phyloP scores from a whole-genome alignment of 768 basidiomycete genomes.

The Russula sp. region DNA sequence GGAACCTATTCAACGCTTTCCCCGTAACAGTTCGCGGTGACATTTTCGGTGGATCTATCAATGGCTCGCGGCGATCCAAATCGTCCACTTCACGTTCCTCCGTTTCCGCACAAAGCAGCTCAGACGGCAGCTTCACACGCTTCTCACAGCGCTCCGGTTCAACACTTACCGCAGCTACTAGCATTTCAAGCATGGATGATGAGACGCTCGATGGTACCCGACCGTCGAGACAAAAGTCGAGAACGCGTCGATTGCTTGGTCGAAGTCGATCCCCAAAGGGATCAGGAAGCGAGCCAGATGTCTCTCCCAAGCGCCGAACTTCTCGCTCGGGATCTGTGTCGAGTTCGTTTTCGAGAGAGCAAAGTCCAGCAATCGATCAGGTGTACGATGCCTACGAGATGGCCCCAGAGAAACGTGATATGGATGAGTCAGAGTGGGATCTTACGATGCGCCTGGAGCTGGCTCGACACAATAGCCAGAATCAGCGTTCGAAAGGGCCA shows the following conservation, averaged over 20 bases:
- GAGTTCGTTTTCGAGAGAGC: slow-evolving; percentile 39
- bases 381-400: slow-evolving; percentile 33
- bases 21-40: slow-evolving; percentile 66
- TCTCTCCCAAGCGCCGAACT: slow-evolving; percentile 13
- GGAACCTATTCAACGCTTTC: slow-evolving; percentile 74
- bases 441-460: slow-evolving; percentile 71
- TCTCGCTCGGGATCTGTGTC: slow-evolving; percentile 27
- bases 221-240: slow-evolving; percentile 28
- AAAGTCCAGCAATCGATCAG: slow-evolving; percentile 37
- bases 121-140: slow-evolving; percentile 60
- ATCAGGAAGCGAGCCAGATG: slow-evolving; percentile 28
- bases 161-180: slow-evolving; percentile 55
- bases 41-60: slow-evolving; percentile 67
- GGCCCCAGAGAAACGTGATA: slow-evolving; percentile 30
- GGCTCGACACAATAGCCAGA: slow-evolving; percentile 77
- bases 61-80: slow-evolving; percentile 58
- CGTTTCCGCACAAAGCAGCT: slow-evolving; percentile 60
- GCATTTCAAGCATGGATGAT: slow-evolving; percentile 54
- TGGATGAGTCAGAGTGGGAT: slow-evolving; percentile 69
- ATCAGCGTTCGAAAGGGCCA: slow-evolving; percentile 48
- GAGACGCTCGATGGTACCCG: slow-evolving; percentile 42
- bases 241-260: slow-evolving; percentile 43
- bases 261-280: slow-evolving; percentile 36
- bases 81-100: slow-evolving; percentile 70
- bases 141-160: slow-evolving; percentile 69